phyloP scores from a whole-genome alignment of 129 eudicot species.

The Chrysanthemum makinoi region DNA sequence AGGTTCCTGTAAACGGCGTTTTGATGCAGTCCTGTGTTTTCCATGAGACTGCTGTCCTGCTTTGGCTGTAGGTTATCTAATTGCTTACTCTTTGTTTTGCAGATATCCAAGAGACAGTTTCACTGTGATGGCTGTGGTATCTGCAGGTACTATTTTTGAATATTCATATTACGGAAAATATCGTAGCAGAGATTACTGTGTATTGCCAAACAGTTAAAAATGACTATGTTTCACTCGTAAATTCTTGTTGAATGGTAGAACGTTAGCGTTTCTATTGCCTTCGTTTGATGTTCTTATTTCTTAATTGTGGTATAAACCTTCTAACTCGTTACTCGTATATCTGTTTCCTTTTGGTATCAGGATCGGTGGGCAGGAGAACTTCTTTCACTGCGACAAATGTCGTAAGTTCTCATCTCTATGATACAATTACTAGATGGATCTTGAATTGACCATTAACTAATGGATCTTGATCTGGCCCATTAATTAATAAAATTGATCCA shows the following conservation, averaged over 20 bases:
- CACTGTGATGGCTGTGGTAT: slow-evolving; percentile 89
- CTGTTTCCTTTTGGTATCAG: slow-evolving; percentile 33
- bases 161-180: background rate
- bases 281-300: background rate
- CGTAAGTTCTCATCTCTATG: slow-evolving; percentile 42
- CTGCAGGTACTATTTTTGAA: slow-evolving; percentile 61
- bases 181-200: background rate
- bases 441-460: slow-evolving; percentile 3
- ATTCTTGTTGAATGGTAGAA: background rate
- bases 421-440: background rate
- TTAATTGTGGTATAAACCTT: background rate
- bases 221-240: background rate
- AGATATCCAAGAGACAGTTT: slow-evolving; percentile 73
- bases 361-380: slow-evolving; percentile 58
- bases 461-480: background rate
- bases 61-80: slow-evolving; percentile 11
- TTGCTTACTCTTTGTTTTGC: slow-evolving; percentile 33
- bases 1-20: slow-evolving; percentile 4
- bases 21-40: background rate
- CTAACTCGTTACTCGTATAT: slow-evolving; percentile 22
- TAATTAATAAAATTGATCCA: background rate
- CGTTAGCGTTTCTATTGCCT: background rate
- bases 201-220: background rate
- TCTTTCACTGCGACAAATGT: slow-evolving; percentile 80
- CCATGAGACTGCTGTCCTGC: background rate